Base-by-base conservation (phyloP, 2,329 filamentous ascomycete species). In the Trichoderma sp. region DNA sequence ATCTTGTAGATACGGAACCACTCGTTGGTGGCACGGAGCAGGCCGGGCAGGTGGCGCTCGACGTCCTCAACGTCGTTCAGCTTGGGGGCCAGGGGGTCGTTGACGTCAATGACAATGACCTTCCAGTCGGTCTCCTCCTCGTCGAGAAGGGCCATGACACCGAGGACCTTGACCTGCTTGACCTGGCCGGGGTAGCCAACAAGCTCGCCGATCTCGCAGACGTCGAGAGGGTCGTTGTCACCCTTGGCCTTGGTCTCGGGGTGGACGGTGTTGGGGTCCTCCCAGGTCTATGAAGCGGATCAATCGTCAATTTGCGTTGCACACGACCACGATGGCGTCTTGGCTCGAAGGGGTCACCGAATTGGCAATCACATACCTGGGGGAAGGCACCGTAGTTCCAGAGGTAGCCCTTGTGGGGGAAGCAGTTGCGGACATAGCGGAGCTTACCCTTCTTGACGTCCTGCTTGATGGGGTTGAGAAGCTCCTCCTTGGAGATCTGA, bases 1-100 rank as follows among this genome's bases (percentile, higher is more conserved):
- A 99, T 99, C 88, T 99, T 99, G 90, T 99, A 99, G 88, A 99
- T 99, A 81, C 95, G 93, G 93, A 99, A 99, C 95, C 95, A 99
- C 86, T 99, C 95, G 78, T 99, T 99, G 78, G 94, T 98, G 77
- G 95, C 95, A 72, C 95, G 91, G 79, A 99, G 87, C 67, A 99
- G 92, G 74, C 95, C 95, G 67, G 95, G 95, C 66, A 99, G 89
- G 84, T 98, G 95, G 77, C 94, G 90, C 88, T 99, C 95, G 73
- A 99, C 95, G 78, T 99, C 95, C 87, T 98, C 95, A 69, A 98
- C 90, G 79, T 98, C 94, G 83, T 99, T 94, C 78, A 99, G 90
- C 88, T 97, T 97, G 76, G 91, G 82, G 65, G 95, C 95, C 70
- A 99, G 86, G 72, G 95, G 94, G 83, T 99, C 95, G 83, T 98